Base-by-base conservation (phyloP, 176 grass and related monocot species). In the Avena eriantha region DNA sequence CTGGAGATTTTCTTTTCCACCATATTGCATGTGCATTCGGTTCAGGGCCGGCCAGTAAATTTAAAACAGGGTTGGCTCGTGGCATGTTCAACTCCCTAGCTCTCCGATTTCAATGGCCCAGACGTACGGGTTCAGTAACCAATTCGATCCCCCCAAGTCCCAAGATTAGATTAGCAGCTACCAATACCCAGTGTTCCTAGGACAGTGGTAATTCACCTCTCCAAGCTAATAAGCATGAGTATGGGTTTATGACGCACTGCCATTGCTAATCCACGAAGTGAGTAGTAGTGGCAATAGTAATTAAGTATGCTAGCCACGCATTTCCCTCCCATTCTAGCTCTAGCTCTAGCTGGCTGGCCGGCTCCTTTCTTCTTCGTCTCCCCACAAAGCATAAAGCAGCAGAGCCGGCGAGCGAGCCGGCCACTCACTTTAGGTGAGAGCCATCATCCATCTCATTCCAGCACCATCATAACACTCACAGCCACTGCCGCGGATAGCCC, bases 401-500 rank as follows among this genome's bases (percentile, higher is more conserved):
- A 41, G 39, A 7, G 39, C 6, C 39, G 39, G 39, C 5, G 35
- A 36, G 35, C 80, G 12, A 36, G 71, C 48, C 73, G 47, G 26
- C 73, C 46, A 53, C 73, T 76, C 54, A 5, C 73, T 76, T 76
- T 34, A 50, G 47, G 26, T 47, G 26, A 33, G 63, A 53, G 8
- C 16, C 35, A 41, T 43, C 39, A 41, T 41, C 36, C 36, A 39
- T 39, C 36, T 5, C 35, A 41, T 34, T 17, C 63, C 23, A 13
- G 0, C 36, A 41, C 39, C 39, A 41, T 41, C 39, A 41, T 41
- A 41, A 41, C 39, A 41, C 39, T 41, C 39, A 41, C 39, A 41
- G 29, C 29, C 29, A 29, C 29, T 29, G 71, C 45, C 0, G 73
- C 69, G 11, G 93, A 90, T 54, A 94, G 92, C 80, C 95, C 95